A percentile compares a stretch with the other conserved stretches of the same genome.
phyloP scores from a whole-genome alignment of 306 rosid genomes.

The Malus asiatica region DNA sequence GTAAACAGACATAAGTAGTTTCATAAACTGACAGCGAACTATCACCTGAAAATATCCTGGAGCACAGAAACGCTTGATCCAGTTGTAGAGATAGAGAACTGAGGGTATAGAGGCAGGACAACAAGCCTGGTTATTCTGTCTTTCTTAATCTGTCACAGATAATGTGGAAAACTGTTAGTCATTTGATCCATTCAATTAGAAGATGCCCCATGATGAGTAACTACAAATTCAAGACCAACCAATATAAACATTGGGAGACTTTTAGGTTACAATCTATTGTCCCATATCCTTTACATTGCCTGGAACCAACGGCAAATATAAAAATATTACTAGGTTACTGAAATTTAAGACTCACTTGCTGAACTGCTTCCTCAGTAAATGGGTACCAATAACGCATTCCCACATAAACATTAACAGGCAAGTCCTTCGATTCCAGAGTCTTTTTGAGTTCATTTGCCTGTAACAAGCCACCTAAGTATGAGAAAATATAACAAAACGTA shows the following conservation, averaged over 20 bases:
- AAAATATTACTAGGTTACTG: neutral
- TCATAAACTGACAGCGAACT: slow-evolving; percentile 4
- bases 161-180: slow-evolving; percentile 3
- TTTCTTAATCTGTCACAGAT: slow-evolving; percentile 64
- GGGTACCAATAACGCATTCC: slow-evolving; percentile 99
- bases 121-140: slow-evolving; percentile 91
- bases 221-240: neutral
- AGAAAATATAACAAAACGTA: neutral
- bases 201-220: neutral
- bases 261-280: neutral
- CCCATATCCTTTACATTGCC: neutral
- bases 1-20: slow-evolving; percentile 7
- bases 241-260: neutral
- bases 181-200: neutral
- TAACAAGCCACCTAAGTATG: neutral
- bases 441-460: slow-evolving; percentile 82
- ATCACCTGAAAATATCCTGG: slow-evolving; percentile 67
- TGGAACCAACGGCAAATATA: neutral
- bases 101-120: slow-evolving; percentile 95
- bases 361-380: slow-evolving; percentile 95
- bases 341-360: slow-evolving; percentile 50
- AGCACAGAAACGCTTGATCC: slow-evolving; percentile 94
- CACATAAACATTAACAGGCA: slow-evolving; percentile 70
- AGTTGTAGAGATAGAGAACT: slow-evolving; percentile 97
- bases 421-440: slow-evolving; percentile 76